Percentiles rank a stretch among this genome's conserved stretches.
Evolutionary conservation across 768 basidiomycete genomes (phyloP).

Genomic region (Boletus rubescentipes): DNA sequence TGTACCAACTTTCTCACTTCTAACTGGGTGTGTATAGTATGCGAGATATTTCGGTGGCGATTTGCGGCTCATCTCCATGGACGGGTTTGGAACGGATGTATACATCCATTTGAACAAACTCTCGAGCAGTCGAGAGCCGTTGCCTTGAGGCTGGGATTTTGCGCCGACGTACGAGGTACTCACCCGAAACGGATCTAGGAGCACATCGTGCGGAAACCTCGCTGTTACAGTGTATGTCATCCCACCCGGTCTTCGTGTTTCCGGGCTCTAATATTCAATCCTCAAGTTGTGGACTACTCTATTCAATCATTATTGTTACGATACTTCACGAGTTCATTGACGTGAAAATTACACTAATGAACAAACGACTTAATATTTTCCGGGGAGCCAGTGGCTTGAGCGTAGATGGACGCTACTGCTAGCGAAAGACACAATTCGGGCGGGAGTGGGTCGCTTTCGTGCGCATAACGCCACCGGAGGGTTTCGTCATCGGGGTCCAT

Average conservation of each 20-base stretch:
- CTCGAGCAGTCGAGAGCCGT: slow-evolving; percentile 45
- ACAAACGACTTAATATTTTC: background rate
- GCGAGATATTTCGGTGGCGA: slow-evolving; percentile 96
- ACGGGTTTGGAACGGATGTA: slow-evolving; percentile 94
- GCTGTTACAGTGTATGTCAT: slow-evolving; percentile 5
- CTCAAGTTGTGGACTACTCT: slow-evolving; percentile 5
- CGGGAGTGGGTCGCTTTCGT: too few relatives aligned
- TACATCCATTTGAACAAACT: slow-evolving; percentile 90
- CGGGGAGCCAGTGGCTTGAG: too few relatives aligned
- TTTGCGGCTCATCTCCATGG: slow-evolving; percentile 93
- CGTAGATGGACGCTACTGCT: too few relatives aligned
- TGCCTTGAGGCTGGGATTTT: slow-evolving; percentile 14
- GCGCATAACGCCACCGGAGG: background rate
- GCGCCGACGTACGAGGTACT: background rate
- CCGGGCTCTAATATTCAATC: background rate
- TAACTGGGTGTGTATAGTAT: slow-evolving; percentile 51
- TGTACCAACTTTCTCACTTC: background rate
- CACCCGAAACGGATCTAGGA: background rate
- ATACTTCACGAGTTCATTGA: background rate
- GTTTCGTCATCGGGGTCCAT: background rate
- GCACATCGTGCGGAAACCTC: background rate
- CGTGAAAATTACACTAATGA: background rate
- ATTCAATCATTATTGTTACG: background rate
- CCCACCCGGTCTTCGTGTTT: background rate
- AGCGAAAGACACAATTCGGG: too few relatives aligned